phyloP scores from a whole-genome alignment of 805 yeast species.

The Ogataea saltuana region DNA sequence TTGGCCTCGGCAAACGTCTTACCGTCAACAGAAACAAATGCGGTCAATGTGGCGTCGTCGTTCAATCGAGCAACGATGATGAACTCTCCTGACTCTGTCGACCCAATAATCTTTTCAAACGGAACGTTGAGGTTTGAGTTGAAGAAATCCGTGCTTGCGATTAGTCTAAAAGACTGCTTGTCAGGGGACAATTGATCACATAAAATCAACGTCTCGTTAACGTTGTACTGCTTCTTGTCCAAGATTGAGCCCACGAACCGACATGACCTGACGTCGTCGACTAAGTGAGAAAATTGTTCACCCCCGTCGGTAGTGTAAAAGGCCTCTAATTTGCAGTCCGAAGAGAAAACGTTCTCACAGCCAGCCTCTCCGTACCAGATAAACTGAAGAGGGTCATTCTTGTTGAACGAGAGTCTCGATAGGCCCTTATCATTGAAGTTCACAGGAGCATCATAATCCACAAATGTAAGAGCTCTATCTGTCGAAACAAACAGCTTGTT shows the following conservation, averaged over 20 bases:
- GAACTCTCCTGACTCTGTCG: slow-evolving; percentile 69
- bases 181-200: slow-evolving; percentile 54
- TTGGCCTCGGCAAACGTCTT: slow-evolving; percentile 69
- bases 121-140: slow-evolving; percentile 38
- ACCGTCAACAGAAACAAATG: slow-evolving; percentile 81
- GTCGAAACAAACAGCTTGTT: slow-evolving; percentile 56
- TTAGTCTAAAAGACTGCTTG: slow-evolving; percentile 22
- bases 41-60: slow-evolving; percentile 55
- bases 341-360: slow-evolving; percentile 47
- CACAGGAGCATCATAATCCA: slow-evolving; percentile 49
- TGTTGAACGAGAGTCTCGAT: slow-evolving; percentile 61
- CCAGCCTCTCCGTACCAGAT: slow-evolving; percentile 68
- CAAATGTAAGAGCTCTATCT: slow-evolving; percentile 67
- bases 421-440: slow-evolving; percentile 40
- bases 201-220: slow-evolving; percentile 53
- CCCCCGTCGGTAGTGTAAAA: slow-evolving; percentile 73
- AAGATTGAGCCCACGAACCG: slow-evolving; percentile 63
- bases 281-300: slow-evolving; percentile 52
- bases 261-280: slow-evolving; percentile 59
- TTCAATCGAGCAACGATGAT: slow-evolving; percentile 67
- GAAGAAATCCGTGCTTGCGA: slow-evolving; percentile 59
- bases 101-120: slow-evolving; percentile 67
- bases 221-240: slow-evolving; percentile 28
- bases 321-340: slow-evolving; percentile 57
- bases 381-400: slow-evolving; percentile 53